Percentiles rank a stretch among this genome's conserved stretches.
phyloP scores from a whole-genome alignment of 2,329 filamentous ascomycete genomes.

The Fusarium transvaalense region DNA sequence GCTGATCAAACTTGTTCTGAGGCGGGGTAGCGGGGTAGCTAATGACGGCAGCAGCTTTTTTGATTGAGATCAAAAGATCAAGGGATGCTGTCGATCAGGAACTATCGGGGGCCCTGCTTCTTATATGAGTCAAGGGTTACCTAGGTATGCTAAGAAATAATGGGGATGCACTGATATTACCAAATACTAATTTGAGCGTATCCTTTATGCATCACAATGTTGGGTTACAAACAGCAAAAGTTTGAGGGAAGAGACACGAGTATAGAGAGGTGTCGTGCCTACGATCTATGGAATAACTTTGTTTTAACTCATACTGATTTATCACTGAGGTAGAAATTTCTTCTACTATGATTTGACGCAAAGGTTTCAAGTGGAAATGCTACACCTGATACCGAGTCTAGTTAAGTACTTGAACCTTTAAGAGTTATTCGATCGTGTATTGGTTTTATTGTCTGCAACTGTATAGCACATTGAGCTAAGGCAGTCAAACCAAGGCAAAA shows the following conservation, averaged over 20 bases:
- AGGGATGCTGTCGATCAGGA: conserved; percentile 21
- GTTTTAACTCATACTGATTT: background rate
- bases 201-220: background rate
- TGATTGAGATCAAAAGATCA: conserved; percentile 10
- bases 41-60: conserved; percentile 34
- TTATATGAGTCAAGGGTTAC: conserved; percentile 4
- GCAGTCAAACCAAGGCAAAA: background rate
- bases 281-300: background rate
- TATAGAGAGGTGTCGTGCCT: background rate
- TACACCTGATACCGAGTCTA: too few relatives aligned
- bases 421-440: background rate
- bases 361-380: background rate
- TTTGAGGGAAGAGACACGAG: background rate
- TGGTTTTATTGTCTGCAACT: background rate
- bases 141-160: background rate
- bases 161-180: background rate
- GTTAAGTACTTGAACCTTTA: background rate
- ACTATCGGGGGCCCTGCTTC: conserved; percentile 5
- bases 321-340: background rate
- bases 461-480: conserved; percentile 9
- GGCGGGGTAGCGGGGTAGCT: conserved; percentile 57
- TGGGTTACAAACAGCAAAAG: background rate
- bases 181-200: background rate
- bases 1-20: conserved; percentile 41
- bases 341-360: background rate